Percentiles rank a stretch among this genome's conserved stretches.
These are phyloP conservation scores for Pseudogymnoascus sp. DNA, from an alignment of 2,329 filamentous ascomycete genomes.

Conservation along the genomic window DNA sequence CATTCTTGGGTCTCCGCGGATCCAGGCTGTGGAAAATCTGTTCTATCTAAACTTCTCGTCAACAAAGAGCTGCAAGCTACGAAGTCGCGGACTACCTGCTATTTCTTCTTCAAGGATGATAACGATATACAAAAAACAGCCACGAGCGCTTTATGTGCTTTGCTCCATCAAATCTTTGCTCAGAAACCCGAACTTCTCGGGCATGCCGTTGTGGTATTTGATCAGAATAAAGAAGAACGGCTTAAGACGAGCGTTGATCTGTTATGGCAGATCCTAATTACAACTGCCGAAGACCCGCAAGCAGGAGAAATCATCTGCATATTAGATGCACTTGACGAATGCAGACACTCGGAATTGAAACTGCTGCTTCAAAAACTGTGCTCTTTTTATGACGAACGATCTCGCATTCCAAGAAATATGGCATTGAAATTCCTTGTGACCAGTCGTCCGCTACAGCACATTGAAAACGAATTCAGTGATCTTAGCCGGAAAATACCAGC, in stretches of 20 bases:
- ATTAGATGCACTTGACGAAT: conserved; percentile 35
- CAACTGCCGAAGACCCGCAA: conserved; percentile 20
- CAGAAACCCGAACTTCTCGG: conserved; percentile 25
- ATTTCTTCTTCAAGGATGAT: conserved; percentile 37
- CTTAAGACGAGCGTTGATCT: conserved; percentile 19
- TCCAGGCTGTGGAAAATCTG: conserved; percentile 34
- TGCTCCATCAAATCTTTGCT: conserved; percentile 34
- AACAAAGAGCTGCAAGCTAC: conserved; percentile 20
- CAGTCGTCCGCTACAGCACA: conserved; percentile 28
- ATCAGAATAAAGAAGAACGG: conserved; percentile 19
- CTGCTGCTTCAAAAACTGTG: conserved; percentile 15
- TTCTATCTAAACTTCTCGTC: conserved; percentile 29
- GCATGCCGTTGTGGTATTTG: conserved; percentile 26
- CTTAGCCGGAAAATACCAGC: conserved; percentile 20
- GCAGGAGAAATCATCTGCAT: conserved; percentile 29
- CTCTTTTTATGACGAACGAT: background rate
- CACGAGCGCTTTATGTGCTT: conserved; percentile 31
- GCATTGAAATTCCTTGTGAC: conserved; percentile 31
- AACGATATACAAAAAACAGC: conserved; percentile 29
- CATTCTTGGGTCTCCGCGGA: conserved; percentile 31
- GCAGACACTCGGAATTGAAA: conserved; percentile 22
- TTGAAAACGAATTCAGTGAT: conserved; percentile 21
- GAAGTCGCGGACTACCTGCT: conserved; percentile 26
- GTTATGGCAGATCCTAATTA: conserved; percentile 30
- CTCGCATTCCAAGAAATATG: background rate